Conservation (phyloP, 371 early-diverging fungal genomes). For the Actinomucor elegans region DNA sequence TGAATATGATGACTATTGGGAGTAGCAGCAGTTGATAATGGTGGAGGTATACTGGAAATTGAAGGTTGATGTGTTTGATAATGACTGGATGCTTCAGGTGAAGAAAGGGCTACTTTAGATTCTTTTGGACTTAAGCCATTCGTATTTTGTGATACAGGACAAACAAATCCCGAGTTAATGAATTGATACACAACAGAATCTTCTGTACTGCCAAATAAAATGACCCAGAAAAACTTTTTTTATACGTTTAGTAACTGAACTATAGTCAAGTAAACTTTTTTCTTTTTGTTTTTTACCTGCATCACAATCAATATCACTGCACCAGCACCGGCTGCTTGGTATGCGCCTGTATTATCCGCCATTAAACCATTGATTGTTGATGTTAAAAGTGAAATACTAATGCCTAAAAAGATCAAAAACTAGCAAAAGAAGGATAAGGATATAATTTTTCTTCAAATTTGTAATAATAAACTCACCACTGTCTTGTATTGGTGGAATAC, state of each 20-base stretch:
- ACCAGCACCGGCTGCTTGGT: conserved; percentile 36
- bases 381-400: conserved; percentile 35
- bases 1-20: not conserved
- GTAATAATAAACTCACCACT: conserved; percentile 23
- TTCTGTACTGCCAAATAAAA: conserved; percentile 44
- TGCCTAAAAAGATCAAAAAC: conserved; percentile 39
- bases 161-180: conserved; percentile 15
- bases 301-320: conserved; percentile 37
- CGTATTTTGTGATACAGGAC: conserved; percentile 12
- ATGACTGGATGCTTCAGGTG: conserved; percentile 10
- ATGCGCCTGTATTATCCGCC: conserved; percentile 8
- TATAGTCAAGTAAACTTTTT: not conserved
- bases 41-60: conserved; percentile 3
- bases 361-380: conserved; percentile 16
- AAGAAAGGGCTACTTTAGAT: conserved; percentile 16
- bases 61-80: conserved; percentile 6
- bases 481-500: conserved; percentile 39
- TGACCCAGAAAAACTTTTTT: conserved; percentile 43
- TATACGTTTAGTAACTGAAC: not conserved
- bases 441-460: conserved; percentile 34
- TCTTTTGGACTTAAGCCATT: conserved; percentile 12
- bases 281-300: too few species aligned
- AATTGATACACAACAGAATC: conserved; percentile 44
- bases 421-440: conserved; percentile 8
- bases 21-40: too few species aligned